Evolutionary conservation across 768 basidiomycete genomes (phyloP).

Genomic region (Auricularia auricula-judae): DNA sequence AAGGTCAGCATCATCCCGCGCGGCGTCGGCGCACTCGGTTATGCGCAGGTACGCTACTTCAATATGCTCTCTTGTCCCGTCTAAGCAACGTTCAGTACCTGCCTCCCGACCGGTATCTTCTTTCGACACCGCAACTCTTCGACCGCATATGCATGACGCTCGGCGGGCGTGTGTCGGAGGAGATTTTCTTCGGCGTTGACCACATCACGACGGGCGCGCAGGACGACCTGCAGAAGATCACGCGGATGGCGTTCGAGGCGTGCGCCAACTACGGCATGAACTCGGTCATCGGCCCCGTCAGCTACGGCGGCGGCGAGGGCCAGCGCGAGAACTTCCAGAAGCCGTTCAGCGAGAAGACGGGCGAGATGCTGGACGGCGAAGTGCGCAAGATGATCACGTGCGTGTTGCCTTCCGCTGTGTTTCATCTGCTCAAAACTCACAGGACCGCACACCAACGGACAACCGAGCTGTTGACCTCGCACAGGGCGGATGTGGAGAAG

Average conservation of each 20-base stretch:
- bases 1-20: slow-evolving; percentile 98
- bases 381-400: slow-evolving; percentile 94
- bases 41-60: slow-evolving; percentile 63
- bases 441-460: slow-evolving; percentile 78
- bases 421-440: background rate
- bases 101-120: slow-evolving; percentile 89
- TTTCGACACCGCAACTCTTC: slow-evolving; percentile 87
- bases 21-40: slow-evolving; percentile 90
- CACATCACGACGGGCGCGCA: slow-evolving; percentile 97
- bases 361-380: slow-evolving; percentile 81
- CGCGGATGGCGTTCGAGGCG: slow-evolving; percentile 93
- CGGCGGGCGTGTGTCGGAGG: slow-evolving; percentile 94
- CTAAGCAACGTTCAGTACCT: slow-evolving; percentile 49
- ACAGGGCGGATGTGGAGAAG: slow-evolving; percentile 84
- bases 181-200: slow-evolving; percentile 87
- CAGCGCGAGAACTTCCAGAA: slow-evolving; percentile 87
- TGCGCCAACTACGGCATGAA: slow-evolving; percentile 98
- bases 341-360: slow-evolving; percentile 96
- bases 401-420: background rate
- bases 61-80: slow-evolving; percentile 7
- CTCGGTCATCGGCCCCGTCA: slow-evolving; percentile 85
- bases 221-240: slow-evolving; percentile 97
- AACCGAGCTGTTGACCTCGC: slow-evolving; percentile 63
- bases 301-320: slow-evolving; percentile 83
- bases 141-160: slow-evolving; percentile 99